These are phyloP conservation scores for Helichrysum umbraculigerum DNA, from an alignment of 129 eudicot genomes.

Conservation along the genomic window DNA sequence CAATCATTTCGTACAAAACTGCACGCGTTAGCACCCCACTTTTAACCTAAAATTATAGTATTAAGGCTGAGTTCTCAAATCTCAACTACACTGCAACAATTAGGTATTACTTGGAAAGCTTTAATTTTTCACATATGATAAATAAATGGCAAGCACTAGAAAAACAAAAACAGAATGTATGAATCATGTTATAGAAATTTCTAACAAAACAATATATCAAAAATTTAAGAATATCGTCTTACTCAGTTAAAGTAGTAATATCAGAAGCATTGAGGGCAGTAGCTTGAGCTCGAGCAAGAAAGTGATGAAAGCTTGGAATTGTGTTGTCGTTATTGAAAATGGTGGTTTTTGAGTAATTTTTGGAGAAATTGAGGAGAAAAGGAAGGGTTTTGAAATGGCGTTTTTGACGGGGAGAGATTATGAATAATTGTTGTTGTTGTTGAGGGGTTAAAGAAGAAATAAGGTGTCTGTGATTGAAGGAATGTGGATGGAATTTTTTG, in stretches of 20 bases:
- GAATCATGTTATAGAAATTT: not conserved
- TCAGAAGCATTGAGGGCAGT: slow-evolving; percentile 37
- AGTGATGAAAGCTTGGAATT: slow-evolving; percentile 45
- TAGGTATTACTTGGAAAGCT: not conserved
- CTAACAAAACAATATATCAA: not conserved
- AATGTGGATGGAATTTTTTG: slow-evolving; percentile 26
- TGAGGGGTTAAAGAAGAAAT: slow-evolving; percentile 9
- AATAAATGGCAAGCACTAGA: not conserved
- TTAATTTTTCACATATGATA: no score
- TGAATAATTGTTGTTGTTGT: slow-evolving; percentile 1
- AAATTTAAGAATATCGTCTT: slow-evolving; percentile 14
- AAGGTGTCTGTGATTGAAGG: slow-evolving; percentile 25
- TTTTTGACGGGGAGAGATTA: slow-evolving; percentile 25
- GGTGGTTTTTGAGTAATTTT: slow-evolving; percentile 25
- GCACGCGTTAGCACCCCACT: no score
- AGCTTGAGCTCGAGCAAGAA: slow-evolving; percentile 50
- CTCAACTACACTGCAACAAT: not conserved
- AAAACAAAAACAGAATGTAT: no score
- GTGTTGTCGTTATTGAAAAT: slow-evolving; percentile 13
- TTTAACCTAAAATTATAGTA: not conserved
- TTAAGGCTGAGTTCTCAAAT: not conserved
- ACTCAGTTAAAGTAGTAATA: slow-evolving; percentile 35
- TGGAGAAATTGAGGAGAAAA: slow-evolving; percentile 35
- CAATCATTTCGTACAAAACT: no score
- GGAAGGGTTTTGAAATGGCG: slow-evolving; percentile 26